These are phyloP conservation scores for Penicillium nucicola DNA, from an alignment of 495 filamentous ascomycete genomes.

Conservation along the genomic window DNA sequence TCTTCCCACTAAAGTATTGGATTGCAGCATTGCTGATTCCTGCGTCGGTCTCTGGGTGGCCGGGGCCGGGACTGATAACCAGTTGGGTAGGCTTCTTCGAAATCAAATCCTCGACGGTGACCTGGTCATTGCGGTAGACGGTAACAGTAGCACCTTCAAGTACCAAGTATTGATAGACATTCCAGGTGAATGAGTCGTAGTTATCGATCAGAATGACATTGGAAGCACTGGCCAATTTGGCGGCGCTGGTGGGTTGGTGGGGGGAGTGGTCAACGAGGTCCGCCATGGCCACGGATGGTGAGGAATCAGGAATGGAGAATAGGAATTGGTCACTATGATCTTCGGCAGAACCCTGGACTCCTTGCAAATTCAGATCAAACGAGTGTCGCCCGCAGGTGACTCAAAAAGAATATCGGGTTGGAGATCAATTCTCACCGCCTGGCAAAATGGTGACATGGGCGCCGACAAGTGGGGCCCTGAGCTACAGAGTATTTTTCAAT, in stretches of 20 bases:
- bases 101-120: slow-evolving; percentile 79
- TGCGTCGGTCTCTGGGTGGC: slow-evolving; percentile 85
- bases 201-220: slow-evolving; percentile 98
- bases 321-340: slow-evolving; percentile 3
- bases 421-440: slow-evolving; percentile 30
- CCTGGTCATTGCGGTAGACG: slow-evolving; percentile 88
- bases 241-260: slow-evolving; percentile 68
- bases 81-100: slow-evolving; percentile 84
- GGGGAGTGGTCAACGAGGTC: slow-evolving; percentile 81
- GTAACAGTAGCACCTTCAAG: slow-evolving; percentile 88
- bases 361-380: not conserved
- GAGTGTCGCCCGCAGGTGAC: slow-evolving; percentile 9
- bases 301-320: not conserved
- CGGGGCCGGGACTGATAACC: slow-evolving; percentile 91
- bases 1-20: slow-evolving; percentile 87
- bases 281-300: slow-evolving; percentile 17
- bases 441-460: slow-evolving; percentile 36
- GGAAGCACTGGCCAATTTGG: slow-evolving; percentile 68
- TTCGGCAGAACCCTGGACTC: not conserved
- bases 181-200: slow-evolving; percentile 99
- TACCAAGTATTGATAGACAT: slow-evolving; percentile 96
- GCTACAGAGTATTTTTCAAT: not conserved
- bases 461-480: slow-evolving; percentile 12
- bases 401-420: slow-evolving; percentile 9
- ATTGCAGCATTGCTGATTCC: slow-evolving; percentile 92